phyloP scores from a whole-genome alignment of 2,329 filamentous ascomycete species.

The Neurospora sp. region DNA sequence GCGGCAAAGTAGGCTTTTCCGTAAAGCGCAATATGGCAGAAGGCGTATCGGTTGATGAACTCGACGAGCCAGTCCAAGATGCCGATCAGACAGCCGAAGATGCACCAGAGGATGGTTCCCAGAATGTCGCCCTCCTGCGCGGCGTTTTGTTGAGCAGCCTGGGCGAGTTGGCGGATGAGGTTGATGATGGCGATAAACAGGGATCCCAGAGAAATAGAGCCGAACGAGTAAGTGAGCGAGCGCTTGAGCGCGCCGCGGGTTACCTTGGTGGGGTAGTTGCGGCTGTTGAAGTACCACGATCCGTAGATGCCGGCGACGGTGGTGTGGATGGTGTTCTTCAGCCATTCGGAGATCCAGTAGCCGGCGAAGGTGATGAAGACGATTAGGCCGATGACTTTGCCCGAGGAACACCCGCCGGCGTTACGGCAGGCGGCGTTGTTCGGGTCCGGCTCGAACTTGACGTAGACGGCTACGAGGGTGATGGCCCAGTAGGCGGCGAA shows the following conservation, averaged over 20 bases:
- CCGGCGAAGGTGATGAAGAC: slow-evolving; percentile 84
- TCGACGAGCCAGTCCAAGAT: slow-evolving; percentile 77
- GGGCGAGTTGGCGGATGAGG: slow-evolving; percentile 70
- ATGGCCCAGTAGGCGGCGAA: slow-evolving; percentile 80
- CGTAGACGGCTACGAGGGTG: slow-evolving; percentile 78
- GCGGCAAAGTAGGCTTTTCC: slow-evolving; percentile 79
- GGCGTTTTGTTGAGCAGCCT: slow-evolving; percentile 59
- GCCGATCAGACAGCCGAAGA: slow-evolving; percentile 65
- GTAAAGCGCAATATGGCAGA: slow-evolving; percentile 86
- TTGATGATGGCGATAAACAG: slow-evolving; percentile 82
- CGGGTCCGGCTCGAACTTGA: slow-evolving; percentile 61
- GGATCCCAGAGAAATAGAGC: slow-evolving; percentile 79
- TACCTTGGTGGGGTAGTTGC: slow-evolving; percentile 62
- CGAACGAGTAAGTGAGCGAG: slow-evolving; percentile 82
- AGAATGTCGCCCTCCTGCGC: slow-evolving; percentile 59
- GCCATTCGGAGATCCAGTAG: slow-evolving; percentile 89
- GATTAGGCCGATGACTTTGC: slow-evolving; percentile 72
- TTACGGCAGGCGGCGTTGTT: slow-evolving; percentile 43
- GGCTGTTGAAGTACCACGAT: slow-evolving; percentile 78
- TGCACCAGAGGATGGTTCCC: slow-evolving; percentile 56
- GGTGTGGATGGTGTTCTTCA: slow-evolving; percentile 89
- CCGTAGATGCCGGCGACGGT: slow-evolving; percentile 84
- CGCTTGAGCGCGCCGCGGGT: slow-evolving; percentile 77
- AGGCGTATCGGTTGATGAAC: slow-evolving; percentile 87
- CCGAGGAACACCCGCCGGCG: slow-evolving; percentile 57